phyloP scores from a whole-genome alignment of 2,329 filamentous ascomycete genomes.

The Penicillium sp. region DNA sequence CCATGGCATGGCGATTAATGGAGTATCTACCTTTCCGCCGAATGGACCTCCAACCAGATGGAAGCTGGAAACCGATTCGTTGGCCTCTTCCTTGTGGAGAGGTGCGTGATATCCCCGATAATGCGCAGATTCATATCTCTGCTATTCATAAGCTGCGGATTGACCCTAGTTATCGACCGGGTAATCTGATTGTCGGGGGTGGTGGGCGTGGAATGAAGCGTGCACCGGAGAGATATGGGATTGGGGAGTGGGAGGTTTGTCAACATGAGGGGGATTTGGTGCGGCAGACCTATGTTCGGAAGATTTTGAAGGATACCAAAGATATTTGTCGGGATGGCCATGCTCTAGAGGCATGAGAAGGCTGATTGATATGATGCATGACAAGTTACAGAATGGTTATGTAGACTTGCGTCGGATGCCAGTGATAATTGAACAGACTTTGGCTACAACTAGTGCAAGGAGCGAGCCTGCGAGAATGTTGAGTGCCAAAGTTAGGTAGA shows the following conservation, averaged over 20 bases:
- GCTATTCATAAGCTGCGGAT: slow-evolving; percentile 69
- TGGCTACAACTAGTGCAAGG: too few species aligned
- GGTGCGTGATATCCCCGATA: slow-evolving; percentile 67
- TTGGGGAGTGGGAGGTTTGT: slow-evolving; percentile 16
- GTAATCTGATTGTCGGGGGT: slow-evolving; percentile 71
- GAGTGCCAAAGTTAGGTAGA: too few species aligned
- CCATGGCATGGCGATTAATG: slow-evolving; percentile 70
- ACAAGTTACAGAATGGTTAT: too few species aligned
- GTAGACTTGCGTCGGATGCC: too few species aligned
- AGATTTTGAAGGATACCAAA: neutral
- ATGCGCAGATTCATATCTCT: slow-evolving; percentile 67
- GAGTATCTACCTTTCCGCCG: slow-evolving; percentile 74
- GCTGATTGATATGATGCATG: too few species aligned
- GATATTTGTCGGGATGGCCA: slow-evolving; percentile 1
- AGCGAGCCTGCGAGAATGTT: too few species aligned
- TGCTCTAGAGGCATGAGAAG: neutral
- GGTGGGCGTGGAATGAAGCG: slow-evolving; percentile 47
- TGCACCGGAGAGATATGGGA: slow-evolving; percentile 9
- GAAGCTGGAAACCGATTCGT: slow-evolving; percentile 67
- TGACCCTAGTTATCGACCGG: slow-evolving; percentile 65
- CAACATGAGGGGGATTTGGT: slow-evolving; percentile 17
- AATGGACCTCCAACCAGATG: slow-evolving; percentile 64
- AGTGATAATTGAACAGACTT: too few species aligned
- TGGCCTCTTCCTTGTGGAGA: slow-evolving; percentile 75
- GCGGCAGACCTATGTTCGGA: slow-evolving; percentile 16